These are phyloP conservation scores for Pseudogymnoascus destructans DNA, from an alignment of 2,329 filamentous ascomycete genomes.

Conservation along the genomic window DNA sequence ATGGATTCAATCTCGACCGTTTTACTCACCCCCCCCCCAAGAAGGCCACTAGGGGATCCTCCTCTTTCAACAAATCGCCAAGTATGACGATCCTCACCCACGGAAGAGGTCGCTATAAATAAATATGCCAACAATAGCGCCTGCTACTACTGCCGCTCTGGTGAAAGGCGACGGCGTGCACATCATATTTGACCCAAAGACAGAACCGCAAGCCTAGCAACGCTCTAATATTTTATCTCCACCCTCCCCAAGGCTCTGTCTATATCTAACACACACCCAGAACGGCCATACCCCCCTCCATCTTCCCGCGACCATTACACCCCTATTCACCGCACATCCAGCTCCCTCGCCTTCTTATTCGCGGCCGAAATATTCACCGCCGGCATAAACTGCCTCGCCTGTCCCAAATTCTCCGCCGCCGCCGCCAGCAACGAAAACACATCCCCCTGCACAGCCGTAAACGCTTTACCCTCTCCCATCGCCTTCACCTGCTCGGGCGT, in stretches of 20 bases:
- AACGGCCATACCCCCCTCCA: not conserved
- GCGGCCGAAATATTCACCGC: not conserved
- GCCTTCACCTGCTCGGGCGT: slow-evolving; percentile 14
- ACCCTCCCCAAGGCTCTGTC: not conserved
- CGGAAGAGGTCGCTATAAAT: no score
- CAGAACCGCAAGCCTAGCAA: no score
- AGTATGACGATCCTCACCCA: no score
- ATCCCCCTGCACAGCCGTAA: slow-evolving; percentile 16
- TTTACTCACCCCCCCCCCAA: no score
- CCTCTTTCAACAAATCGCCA: no score
- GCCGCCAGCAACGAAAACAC: slow-evolving; percentile 12
- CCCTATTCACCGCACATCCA: not conserved
- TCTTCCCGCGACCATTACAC: not conserved
- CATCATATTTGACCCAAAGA: no score
- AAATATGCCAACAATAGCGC: no score
- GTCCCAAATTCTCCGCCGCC: not conserved
- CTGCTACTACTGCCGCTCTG: no score
- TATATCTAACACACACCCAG: not conserved
- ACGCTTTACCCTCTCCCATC: slow-evolving; percentile 18
- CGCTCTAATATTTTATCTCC: no score
- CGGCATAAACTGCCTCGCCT: slow-evolving; percentile 10
- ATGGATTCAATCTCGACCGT: no score
- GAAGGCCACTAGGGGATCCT: no score
- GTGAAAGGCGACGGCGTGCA: no score
- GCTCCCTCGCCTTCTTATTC: not conserved